phyloP scores from a whole-genome alignment of 2,329 filamentous ascomycete species.

The Zymoseptoria crescenta region DNA sequence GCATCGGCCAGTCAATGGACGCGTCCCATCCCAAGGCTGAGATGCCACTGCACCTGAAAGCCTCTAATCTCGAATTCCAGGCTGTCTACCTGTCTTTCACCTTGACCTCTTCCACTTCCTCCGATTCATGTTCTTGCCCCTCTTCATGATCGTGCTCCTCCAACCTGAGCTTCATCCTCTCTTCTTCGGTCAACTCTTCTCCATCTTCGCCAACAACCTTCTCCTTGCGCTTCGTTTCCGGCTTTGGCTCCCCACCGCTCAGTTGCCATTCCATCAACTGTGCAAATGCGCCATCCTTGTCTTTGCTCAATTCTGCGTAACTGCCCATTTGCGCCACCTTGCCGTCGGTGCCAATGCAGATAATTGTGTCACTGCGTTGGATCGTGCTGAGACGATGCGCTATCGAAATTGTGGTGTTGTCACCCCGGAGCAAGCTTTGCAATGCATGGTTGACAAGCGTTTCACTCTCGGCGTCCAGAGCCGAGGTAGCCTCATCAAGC shows the following conservation, averaged over 20 bases:
- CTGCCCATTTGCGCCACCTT: constrained; percentile 85
- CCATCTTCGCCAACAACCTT: not conserved
- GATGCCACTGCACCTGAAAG: not conserved
- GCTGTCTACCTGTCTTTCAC: constrained; percentile 24
- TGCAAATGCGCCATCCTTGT: constrained; percentile 75
- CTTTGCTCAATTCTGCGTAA: constrained; percentile 66
- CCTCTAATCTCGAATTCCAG: constrained; percentile 22
- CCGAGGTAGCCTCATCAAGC: constrained; percentile 88
- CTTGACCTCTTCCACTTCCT: constrained; percentile 25
- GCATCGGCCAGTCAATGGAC: too few species aligned
- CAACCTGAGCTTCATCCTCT: constrained; percentile 42
- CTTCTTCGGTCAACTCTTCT: constrained; percentile 27
- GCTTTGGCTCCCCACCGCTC: constrained; percentile 54
- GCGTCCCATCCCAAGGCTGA: too few species aligned
- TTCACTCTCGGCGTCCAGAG: constrained; percentile 91
- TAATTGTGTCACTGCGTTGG: constrained; percentile 88
- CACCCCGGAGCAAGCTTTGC: constrained; percentile 68
- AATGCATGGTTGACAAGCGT: constrained; percentile 92
- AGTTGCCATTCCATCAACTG: constrained; percentile 99
- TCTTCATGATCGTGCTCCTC: constrained; percentile 29
- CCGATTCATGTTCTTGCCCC: constrained; percentile 19
- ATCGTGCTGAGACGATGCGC: constrained; percentile 94
- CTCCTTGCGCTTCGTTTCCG: constrained; percentile 9
- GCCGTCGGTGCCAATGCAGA: constrained; percentile 80
- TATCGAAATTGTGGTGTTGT: constrained; percentile 95